Conservation (phyloP, 2,329 filamentous ascomycete genomes). For the Chalaropsis ovoidea region DNA sequence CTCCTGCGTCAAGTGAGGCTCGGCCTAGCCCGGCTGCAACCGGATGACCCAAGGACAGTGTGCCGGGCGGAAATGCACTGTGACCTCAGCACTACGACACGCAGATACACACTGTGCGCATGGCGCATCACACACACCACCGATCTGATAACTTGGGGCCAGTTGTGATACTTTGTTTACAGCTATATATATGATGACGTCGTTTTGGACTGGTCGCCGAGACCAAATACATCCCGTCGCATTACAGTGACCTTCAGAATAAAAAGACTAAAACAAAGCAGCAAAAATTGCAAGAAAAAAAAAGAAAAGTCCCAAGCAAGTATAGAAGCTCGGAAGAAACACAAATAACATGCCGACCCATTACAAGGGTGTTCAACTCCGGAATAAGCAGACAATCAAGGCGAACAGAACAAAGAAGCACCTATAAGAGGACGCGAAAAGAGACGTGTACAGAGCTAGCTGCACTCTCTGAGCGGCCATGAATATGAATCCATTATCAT, state of each 20-base stretch:
- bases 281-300: background rate
- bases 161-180: too few species aligned
- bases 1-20: background rate
- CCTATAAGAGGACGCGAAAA: background rate
- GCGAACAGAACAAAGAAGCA: constrained; percentile 7
- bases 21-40: constrained; percentile 7
- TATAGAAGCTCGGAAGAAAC: background rate
- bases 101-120: background rate
- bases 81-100: too few species aligned
- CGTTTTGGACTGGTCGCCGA: too few species aligned
- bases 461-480: background rate
- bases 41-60: constrained; percentile 9
- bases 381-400: constrained; percentile 17
- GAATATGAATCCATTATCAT: background rate
- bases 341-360: constrained; percentile 10
- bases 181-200: too few species aligned
- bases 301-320: constrained; percentile 2
- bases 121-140: background rate
- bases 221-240: too few species aligned
- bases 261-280: too few species aligned
- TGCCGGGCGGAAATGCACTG: background rate
- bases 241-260: too few species aligned
- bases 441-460: background rate
- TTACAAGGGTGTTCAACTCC: constrained; percentile 20
- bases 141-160: background rate